phyloP scores from a whole-genome alignment of 2,329 filamentous ascomycete genomes.

The Westerdykella aurantiaca region DNA sequence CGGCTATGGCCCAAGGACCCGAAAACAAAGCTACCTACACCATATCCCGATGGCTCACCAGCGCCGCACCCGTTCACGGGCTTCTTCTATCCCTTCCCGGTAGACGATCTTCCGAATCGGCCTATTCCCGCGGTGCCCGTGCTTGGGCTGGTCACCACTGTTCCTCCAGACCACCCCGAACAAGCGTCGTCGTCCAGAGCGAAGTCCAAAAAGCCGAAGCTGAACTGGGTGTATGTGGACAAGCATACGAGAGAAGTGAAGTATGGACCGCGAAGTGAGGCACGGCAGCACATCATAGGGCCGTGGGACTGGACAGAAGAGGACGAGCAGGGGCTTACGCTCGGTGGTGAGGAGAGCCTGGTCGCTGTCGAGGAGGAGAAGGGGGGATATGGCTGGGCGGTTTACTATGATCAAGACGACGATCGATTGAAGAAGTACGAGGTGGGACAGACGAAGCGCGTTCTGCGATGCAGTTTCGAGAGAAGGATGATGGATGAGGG shows the following conservation, averaged over 20 bases:
- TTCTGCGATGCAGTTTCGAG: constrained; percentile 42
- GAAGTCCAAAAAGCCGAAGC: constrained; percentile 42
- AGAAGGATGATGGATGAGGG: constrained; percentile 32
- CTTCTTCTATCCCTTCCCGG: constrained; percentile 47
- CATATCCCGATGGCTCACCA: constrained; percentile 15
- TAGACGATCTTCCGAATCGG: constrained; percentile 36
- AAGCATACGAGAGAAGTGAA: constrained; percentile 54
- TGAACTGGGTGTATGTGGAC: constrained; percentile 65
- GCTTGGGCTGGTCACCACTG: constrained; percentile 47
- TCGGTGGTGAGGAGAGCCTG: constrained; percentile 52
- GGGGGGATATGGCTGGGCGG: constrained; percentile 45
- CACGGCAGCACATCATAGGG: constrained; percentile 65
- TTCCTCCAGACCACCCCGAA: constrained; percentile 40
- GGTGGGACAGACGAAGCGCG: constrained; percentile 37
- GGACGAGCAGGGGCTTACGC: constrained; percentile 48
- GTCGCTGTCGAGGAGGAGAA: constrained; percentile 52
- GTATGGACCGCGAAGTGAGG: constrained; percentile 65
- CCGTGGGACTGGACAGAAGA: constrained; percentile 76
- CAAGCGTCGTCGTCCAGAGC: constrained; percentile 1
- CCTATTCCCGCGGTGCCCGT: constrained; percentile 34
- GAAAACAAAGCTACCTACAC: constrained; percentile 22
- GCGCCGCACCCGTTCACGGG: constrained; percentile 46
- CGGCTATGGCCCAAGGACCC: constrained; percentile 34
- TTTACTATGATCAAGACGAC: constrained; percentile 49
- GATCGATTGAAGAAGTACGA: constrained; percentile 38